phyloP scores from a whole-genome alignment of 352 stramenopile species.

The Pythium plurisporium region DNA sequence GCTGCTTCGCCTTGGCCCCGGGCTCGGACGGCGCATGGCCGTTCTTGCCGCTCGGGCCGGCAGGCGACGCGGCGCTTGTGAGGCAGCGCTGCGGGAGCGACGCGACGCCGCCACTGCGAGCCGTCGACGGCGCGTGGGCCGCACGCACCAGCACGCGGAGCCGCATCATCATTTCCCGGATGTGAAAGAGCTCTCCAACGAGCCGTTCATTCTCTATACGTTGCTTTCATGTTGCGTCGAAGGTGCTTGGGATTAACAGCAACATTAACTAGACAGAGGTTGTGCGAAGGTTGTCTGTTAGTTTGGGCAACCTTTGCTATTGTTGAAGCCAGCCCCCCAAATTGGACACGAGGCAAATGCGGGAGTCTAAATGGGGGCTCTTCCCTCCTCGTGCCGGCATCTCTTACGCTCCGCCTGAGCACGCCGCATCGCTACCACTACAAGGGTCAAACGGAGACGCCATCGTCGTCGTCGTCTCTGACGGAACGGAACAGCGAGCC shows the following conservation, averaged over 20 bases:
- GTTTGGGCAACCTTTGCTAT: constrained; percentile 8
- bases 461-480: too few species aligned
- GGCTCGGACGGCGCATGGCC: too few species aligned
- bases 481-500: too few species aligned
- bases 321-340: constrained; percentile 5
- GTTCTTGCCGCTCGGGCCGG: constrained; percentile 1
- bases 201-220: constrained; percentile 8
- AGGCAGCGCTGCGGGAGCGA: background rate
- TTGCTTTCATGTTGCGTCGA: background rate
- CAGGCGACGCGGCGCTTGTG: background rate
- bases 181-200: background rate
- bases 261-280: background rate
- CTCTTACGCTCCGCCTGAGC: too few species aligned
- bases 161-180: background rate
- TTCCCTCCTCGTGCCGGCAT: too few species aligned
- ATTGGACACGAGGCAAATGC: background rate
- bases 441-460: too few species aligned
- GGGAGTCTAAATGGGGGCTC: too few species aligned
- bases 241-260: background rate
- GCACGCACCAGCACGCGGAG: background rate
- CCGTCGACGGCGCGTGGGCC: background rate
- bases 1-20: too few species aligned
- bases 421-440: too few species aligned
- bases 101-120: too few species aligned
- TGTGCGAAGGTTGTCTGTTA: background rate